These are phyloP conservation scores for Peronospora destructor DNA, from an alignment of 352 stramenopile species.

Conservation along the genomic window DNA sequence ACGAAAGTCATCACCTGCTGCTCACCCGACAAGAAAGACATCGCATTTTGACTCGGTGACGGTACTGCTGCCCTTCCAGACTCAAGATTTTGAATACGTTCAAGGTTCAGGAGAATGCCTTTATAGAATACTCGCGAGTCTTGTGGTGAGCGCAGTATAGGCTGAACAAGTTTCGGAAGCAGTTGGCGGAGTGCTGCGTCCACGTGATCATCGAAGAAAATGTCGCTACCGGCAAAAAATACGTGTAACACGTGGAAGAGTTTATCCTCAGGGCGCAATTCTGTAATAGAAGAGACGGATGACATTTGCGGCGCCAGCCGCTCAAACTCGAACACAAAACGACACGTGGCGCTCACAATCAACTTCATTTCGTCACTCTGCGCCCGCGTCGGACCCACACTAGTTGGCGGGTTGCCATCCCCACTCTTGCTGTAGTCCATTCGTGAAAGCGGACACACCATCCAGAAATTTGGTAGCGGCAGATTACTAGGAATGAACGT, in stretches of 20 bases:
- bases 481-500: slow-evolving; percentile 46
- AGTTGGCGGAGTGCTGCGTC: slow-evolving; percentile 43
- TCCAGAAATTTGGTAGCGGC: slow-evolving; percentile 59
- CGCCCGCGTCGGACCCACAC: slow-evolving; percentile 32
- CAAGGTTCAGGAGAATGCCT: slow-evolving; percentile 43
- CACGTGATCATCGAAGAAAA: slow-evolving; percentile 64
- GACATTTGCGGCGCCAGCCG: slow-evolving; percentile 17
- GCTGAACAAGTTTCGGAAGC: slow-evolving; percentile 39
- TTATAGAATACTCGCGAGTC: slow-evolving; percentile 35
- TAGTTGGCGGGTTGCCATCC: slow-evolving; percentile 11
- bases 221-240: slow-evolving; percentile 64
- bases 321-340: slow-evolving; percentile 59
- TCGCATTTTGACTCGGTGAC: background rate
- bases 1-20: slow-evolving; percentile 58
- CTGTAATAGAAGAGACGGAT: slow-evolving; percentile 17
- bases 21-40: slow-evolving; percentile 41
- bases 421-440: slow-evolving; percentile 43
- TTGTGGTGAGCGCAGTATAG: slow-evolving; percentile 21
- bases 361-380: slow-evolving; percentile 69
- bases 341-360: slow-evolving; percentile 58
- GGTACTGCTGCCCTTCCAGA: slow-evolving; percentile 7
- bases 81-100: slow-evolving; percentile 43
- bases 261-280: slow-evolving; percentile 53
- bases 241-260: slow-evolving; percentile 68
- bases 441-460: slow-evolving; percentile 61